Evolutionary conservation across 192 early-diverging fungal species (phyloP), one percentile per base, ranked within the genome.

Genomic region (Entophlyctis helioformis): DNA sequence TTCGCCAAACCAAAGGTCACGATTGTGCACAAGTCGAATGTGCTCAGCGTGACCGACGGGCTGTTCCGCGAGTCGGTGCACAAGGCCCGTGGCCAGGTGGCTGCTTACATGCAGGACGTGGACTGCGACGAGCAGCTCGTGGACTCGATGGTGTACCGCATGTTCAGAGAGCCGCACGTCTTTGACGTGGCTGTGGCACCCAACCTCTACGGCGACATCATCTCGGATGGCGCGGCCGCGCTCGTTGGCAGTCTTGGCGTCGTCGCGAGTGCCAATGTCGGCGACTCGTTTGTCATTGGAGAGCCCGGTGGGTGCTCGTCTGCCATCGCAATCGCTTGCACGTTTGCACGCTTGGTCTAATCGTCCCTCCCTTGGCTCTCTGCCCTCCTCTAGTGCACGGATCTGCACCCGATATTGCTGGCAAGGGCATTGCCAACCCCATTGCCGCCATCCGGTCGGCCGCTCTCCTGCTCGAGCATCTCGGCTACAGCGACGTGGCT

Each of bases 61-160:
- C 67, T 98, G 53, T 98, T 87, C 79, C 81, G 94, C 46, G 94
- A 98, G 64, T 85, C 84, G 2, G 51, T 50, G 7, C 46, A 54
- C 47, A 67, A 59, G 21, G 88, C 90, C 18, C 80, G 85, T 52
- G 73, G 77, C 31, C 60, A 69, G 42, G 83, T 81, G 36, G 55
- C 71, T 11, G 64, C 63, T 36, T 75, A 73, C 44, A 71, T 60
- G 39, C 51, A 59, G 29, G 54, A 58, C 29, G 78, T 93, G 0
- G 73, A 87, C 32, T 69, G 91, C 60, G 87, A 98, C 50, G 94
- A 98, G 67, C 94, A 98, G 66, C 72, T 98, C 56, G 91, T 98
- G 2, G 94, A 98, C 51, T 98, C 94, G 19, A 98, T 98, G 94
- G 94, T 98, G 53, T 78, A 96, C 62, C 87, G 94, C 52, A 78